Evolutionary conservation across 371 early-diverging fungal species (phyloP).

Genomic region (Encephalitozoon intestinalis): DNA sequence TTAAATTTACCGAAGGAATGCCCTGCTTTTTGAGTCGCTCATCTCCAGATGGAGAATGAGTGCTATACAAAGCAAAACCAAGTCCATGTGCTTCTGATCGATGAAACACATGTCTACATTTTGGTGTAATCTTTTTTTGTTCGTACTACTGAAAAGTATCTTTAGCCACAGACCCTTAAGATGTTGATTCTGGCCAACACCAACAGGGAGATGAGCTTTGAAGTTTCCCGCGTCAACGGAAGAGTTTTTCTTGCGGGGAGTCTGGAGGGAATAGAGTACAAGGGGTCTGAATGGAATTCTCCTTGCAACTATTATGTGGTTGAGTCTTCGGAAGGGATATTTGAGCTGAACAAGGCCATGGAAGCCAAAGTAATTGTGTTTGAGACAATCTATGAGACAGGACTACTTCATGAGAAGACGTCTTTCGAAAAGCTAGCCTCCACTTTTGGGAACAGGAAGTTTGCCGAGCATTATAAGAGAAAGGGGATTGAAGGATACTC

Average conservation of each 20-base stretch:
- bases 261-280: slow-evolving; percentile 6
- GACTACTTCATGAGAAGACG: neutral
- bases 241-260: neutral
- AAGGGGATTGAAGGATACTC: slow-evolving; percentile 1
- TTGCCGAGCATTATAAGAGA: slow-evolving; percentile 2
- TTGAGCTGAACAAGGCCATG: neutral
- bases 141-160: neutral
- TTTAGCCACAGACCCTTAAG: neutral
- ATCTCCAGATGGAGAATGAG: neutral
- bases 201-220: neutral
- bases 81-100: neutral
- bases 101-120: neutral
- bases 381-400: slow-evolving; percentile 19
- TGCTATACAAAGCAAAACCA: slow-evolving; percentile 8
- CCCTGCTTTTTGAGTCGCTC: slow-evolving; percentile 16
- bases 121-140: neutral
- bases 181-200: neutral
- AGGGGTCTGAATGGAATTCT: neutral
- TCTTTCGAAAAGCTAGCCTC: neutral
- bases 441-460: slow-evolving; percentile 34
- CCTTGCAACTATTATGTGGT: slow-evolving; percentile 19
- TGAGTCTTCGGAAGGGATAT: neutral
- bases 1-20: neutral
- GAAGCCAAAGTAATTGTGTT: neutral
- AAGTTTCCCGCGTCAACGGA: slow-evolving; percentile 1